Conservation (phyloP, 768 basidiomycete genomes). For the Amanita pseudoporphyria region DNA sequence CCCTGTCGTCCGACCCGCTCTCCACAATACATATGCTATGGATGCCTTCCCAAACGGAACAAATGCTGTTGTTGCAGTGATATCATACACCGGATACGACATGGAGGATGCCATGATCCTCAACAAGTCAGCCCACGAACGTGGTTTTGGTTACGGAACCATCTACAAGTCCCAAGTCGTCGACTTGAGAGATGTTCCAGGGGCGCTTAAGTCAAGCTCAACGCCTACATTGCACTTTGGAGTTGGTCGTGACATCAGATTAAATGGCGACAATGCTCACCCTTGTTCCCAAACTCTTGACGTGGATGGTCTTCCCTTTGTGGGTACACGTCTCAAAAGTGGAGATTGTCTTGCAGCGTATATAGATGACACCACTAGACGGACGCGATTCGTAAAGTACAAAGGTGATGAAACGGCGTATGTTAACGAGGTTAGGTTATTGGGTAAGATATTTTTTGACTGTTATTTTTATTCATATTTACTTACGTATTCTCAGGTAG, state of each 20-base stretch:
- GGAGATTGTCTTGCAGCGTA: slow-evolving; percentile 85
- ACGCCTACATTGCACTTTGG: slow-evolving; percentile 84
- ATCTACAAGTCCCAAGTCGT: slow-evolving; percentile 92
- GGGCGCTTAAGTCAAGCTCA: slow-evolving; percentile 46
- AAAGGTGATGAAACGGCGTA: slow-evolving; percentile 92
- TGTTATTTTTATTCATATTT: not conserved
- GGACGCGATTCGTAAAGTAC: slow-evolving; percentile 86
- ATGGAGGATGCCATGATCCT: slow-evolving; percentile 99
- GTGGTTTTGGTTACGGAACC: slow-evolving; percentile 94
- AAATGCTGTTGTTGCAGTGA: slow-evolving; percentile 98
- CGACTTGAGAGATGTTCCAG: slow-evolving; percentile 76
- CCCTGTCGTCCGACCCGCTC: slow-evolving; percentile 83
- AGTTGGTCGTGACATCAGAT: slow-evolving; percentile 64
- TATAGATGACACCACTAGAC: slow-evolving; percentile 72
- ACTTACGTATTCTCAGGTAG: slow-evolving; percentile 39
- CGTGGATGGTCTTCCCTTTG: slow-evolving; percentile 72
- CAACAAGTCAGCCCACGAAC: slow-evolving; percentile 97
- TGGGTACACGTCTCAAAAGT: slow-evolving; percentile 58
- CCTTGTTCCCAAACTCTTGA: slow-evolving; percentile 48
- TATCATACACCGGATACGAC: slow-evolving; percentile 99
- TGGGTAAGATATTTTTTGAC: slow-evolving; percentile 48
- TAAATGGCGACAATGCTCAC: slow-evolving; percentile 35
- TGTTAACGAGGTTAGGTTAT: slow-evolving; percentile 83
- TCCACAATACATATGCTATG: slow-evolving; percentile 96
- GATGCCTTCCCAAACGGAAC: slow-evolving; percentile 98